Conservation (phyloP, 2,329 filamentous ascomycete genomes). For the Talaromyces sp. region DNA sequence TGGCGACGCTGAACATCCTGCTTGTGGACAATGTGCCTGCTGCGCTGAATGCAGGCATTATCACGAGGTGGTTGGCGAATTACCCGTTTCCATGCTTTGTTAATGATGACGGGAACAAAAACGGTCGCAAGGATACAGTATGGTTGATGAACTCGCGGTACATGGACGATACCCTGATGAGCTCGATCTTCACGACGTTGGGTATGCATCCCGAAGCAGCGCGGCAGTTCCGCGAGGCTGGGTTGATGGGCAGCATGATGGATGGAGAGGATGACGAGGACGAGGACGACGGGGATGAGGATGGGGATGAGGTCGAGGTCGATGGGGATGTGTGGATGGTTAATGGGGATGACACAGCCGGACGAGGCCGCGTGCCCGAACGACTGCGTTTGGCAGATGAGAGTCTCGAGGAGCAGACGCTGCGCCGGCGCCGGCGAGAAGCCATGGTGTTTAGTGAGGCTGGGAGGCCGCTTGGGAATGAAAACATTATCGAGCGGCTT, state of each 20-base stretch:
- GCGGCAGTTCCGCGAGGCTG: constrained; percentile 37
- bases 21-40: constrained; percentile 55
- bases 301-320: constrained; percentile 50
- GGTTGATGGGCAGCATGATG: constrained; percentile 38
- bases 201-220: constrained; percentile 31
- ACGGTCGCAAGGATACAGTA: constrained; percentile 34
- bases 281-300: constrained; percentile 38
- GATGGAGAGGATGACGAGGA: neutral
- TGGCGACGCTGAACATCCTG: constrained; percentile 55
- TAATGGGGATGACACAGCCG: constrained; percentile 48
- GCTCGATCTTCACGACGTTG: constrained; percentile 36
- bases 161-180: constrained; percentile 39
- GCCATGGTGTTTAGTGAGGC: constrained; percentile 89
- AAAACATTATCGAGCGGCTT: constrained; percentile 71
- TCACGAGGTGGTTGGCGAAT: constrained; percentile 68
- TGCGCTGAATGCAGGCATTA: constrained; percentile 57
- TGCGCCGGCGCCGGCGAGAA: constrained; percentile 72
- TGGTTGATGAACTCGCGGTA: constrained; percentile 37
- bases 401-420: constrained; percentile 55
- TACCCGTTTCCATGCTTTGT: constrained; percentile 61
- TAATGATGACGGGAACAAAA: constrained; percentile 21
- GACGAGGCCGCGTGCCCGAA: constrained; percentile 29
- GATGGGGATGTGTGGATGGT: constrained; percentile 48
- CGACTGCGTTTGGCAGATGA: constrained; percentile 26
- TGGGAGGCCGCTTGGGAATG: constrained; percentile 64